Base-by-base conservation (phyloP, 345 rosid genomes). In the Abelmoschus esculentus region DNA sequence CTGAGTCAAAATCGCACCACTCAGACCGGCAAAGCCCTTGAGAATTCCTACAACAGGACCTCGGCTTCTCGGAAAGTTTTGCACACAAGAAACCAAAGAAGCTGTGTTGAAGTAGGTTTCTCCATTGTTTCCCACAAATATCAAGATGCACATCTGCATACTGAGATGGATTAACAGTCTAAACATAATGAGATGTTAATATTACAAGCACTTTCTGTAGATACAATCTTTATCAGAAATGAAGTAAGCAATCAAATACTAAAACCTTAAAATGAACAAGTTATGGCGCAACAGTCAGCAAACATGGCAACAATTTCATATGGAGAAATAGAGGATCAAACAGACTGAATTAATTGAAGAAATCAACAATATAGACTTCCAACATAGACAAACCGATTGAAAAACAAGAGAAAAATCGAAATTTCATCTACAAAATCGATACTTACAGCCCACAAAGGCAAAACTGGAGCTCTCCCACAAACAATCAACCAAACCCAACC, bases 371-470 rank as follows among this genome's bases (percentile, higher is more conserved):
- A 31, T 31, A 3, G 4, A 31, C 3, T 31, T 31, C 5, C 32
- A 3, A 31, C 32, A 31, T 31, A 31, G 32, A 31, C 3, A 31
- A 31, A 31, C 5, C 32, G 32, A 31, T 31, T 2, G 57, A 40
- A 65, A 12, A 8, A n/a, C 17, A 34, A 70, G 11, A 7, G 22
- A 10, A 61, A 31, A 2, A 34, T 28, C 38, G 31, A 17, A 29
- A 54, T 55, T 69, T 61, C 32, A 65, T n/a, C 18, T 29, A 22
- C 53, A 50, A 4, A 15, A 66, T 5, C 22, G 34, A 70, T 68
- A 90, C 99, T 87, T 72, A 96, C 99, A 78, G 88, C 96, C 99
- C 98, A 96, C 72, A 96, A 65, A 66, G 98, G 99, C 63, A 92
- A 76, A 81, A 77, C 71, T 3, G 98, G 91, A 71, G 82, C 86